Percentiles rank a stretch among this genome's conserved stretches.
Conservation (phyloP, 257 asterid genomes). For the Solanum rostratum region DNA sequence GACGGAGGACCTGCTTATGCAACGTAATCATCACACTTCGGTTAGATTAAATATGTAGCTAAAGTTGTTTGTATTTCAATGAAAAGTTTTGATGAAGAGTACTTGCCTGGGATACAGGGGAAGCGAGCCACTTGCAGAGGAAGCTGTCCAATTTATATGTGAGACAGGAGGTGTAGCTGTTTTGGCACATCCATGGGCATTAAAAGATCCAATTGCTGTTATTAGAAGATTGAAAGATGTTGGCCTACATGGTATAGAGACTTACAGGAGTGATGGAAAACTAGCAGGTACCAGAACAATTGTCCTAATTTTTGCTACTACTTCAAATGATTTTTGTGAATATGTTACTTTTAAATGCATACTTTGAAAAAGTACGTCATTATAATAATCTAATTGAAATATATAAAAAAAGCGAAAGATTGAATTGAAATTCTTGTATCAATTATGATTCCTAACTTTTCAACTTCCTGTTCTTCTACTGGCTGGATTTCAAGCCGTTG, state of each 20-base stretch:
- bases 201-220: slow-evolving; percentile 61
- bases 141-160: slow-evolving; percentile 57
- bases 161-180: slow-evolving; percentile 93
- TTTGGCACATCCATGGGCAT: slow-evolving; percentile 98
- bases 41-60: neutral
- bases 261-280: slow-evolving; percentile 89
- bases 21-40: slow-evolving; percentile 36
- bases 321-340: neutral
- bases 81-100: neutral
- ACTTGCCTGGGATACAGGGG: slow-evolving; percentile 43
- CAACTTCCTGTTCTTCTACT: neutral
- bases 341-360: neutral
- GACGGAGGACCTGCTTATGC: slow-evolving; percentile 99
- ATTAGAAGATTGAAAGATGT: slow-evolving; percentile 70
- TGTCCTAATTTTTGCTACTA: neutral
- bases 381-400: neutral
- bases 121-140: slow-evolving; percentile 86
- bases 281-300: slow-evolving; percentile 38
- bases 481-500: neutral
- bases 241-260: slow-evolving; percentile 83
- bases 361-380: neutral
- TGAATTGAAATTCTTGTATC: neutral
- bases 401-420: neutral
- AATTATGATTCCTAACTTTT: neutral
- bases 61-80: neutral